Conservation (phyloP, 2,329 filamentous ascomycete genomes). For the Calonectria ilicicola region DNA sequence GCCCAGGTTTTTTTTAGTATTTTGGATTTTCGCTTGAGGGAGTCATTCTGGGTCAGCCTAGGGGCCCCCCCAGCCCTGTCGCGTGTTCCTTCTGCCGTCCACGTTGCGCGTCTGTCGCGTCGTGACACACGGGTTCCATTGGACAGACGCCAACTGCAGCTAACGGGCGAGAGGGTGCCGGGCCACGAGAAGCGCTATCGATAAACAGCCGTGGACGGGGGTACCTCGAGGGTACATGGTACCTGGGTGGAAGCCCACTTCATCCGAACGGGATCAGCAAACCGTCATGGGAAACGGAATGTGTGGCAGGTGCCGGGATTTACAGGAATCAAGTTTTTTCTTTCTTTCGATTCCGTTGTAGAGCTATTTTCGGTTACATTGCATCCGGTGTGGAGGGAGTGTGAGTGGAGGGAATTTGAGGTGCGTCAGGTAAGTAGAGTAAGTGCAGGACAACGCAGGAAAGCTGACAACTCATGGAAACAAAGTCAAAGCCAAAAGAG, state of each 20-base stretch:
- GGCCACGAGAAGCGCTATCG: constrained; percentile 42
- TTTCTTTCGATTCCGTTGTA: not conserved
- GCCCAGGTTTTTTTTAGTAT: not conserved
- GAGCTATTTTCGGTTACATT: constrained; percentile 8
- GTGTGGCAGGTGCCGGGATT: constrained; percentile 2
- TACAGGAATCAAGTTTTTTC: not conserved
- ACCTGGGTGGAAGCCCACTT: not conserved
- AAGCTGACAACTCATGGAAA: constrained; percentile 10
- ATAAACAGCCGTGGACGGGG: constrained; percentile 37
- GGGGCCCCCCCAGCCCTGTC: constrained; percentile 10
- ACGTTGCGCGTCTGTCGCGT: constrained; percentile 41
- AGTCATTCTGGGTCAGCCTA: constrained; percentile 14
- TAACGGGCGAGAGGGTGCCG: constrained; percentile 30
- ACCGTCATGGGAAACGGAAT: not conserved
- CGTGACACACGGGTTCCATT: constrained; percentile 35
- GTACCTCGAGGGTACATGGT: constrained; percentile 27
- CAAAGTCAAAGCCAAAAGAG: constrained; percentile 12
- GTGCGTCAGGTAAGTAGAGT: constrained; percentile 2
- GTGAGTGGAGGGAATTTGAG: constrained; percentile 6
- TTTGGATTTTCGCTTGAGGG: constrained; percentile 13
- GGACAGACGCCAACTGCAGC: constrained; percentile 36
- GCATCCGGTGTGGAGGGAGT: not conserved
- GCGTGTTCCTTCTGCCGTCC: constrained; percentile 13
- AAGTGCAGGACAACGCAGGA: constrained; percentile 17
- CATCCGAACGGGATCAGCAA: constrained; percentile 13